Conservation (phyloP, 1,284 basidiomycete genomes). For the Cutaneotrichosporon daszewskae region DNA sequence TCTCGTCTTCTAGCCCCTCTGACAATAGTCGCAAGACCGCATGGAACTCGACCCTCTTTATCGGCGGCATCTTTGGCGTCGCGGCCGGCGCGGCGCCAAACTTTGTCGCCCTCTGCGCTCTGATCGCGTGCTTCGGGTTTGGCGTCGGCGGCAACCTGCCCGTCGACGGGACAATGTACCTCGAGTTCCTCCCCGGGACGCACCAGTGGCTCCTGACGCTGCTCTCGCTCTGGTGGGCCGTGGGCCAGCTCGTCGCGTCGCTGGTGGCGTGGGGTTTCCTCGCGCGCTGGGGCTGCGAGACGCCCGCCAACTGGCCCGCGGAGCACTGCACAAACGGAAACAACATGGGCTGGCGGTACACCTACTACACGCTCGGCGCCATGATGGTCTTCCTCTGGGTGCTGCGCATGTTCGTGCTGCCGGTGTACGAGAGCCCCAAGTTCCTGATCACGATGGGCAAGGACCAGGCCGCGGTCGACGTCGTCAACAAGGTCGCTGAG, state of each 20-base stretch:
- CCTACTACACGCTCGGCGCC: conserved; percentile 53
- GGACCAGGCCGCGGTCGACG: conserved; percentile 56
- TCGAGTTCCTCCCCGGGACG: conserved; percentile 55
- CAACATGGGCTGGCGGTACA: conserved; percentile 62
- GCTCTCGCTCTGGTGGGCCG: conserved; percentile 62
- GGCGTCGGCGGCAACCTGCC: conserved; percentile 58
- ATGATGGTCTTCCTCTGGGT: conserved; percentile 49
- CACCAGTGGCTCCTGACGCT: conserved; percentile 61
- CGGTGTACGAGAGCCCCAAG: conserved; percentile 59
- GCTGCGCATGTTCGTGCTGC: conserved; percentile 40
- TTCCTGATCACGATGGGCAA: conserved; percentile 56
- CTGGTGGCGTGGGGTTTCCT: conserved; percentile 48
- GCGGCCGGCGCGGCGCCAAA: conserved; percentile 55
- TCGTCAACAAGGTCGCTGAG: conserved; percentile 50
- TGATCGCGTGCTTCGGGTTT: conserved; percentile 52
- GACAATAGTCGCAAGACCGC: conserved; percentile 52
- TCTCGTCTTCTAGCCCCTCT: background rate
- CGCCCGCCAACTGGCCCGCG: conserved; percentile 22
- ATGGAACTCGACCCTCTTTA: conserved; percentile 59
- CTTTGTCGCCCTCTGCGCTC: conserved; percentile 47
- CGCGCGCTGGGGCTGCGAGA: conserved; percentile 4
- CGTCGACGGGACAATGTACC: conserved; percentile 57
- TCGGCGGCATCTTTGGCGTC: conserved; percentile 58
- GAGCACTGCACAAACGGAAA: conserved; percentile 49
- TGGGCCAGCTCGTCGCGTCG: conserved; percentile 53